Evolutionary conservation across 305 asterid genomes (phyloP).

Genomic region (Solanum hybrid): DNA sequence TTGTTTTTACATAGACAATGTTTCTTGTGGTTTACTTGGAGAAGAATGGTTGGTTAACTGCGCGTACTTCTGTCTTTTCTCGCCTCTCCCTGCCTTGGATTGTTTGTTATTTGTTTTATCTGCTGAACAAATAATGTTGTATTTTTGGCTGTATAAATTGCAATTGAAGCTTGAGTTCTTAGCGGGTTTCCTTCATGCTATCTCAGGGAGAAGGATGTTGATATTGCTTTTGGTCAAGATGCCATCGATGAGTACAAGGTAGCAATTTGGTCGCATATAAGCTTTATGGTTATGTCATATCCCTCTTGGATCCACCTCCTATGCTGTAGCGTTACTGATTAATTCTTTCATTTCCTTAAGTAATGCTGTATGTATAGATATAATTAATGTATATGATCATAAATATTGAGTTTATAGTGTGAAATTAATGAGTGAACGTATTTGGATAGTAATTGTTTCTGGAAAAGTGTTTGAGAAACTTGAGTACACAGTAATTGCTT

Average conservation of each 20-base stretch:
- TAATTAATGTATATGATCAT: neutral
- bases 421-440: neutral
- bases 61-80: neutral
- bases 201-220: conserved; percentile 84
- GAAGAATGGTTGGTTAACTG: neutral
- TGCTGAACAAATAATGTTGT: neutral
- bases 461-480: neutral
- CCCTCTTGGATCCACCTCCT: conserved; percentile 13
- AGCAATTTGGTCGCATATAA: conserved; percentile 15
- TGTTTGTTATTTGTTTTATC: neutral
- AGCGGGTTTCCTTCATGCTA: conserved; percentile 14
- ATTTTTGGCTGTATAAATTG: conserved; percentile 3
- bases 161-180: conserved; percentile 11
- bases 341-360: neutral
- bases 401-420: neutral
- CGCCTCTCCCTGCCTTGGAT: neutral
- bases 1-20: neutral
- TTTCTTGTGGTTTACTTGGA: neutral
- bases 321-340: neutral
- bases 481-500: neutral
- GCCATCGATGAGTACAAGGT: conserved; percentile 98
- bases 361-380: neutral
- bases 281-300: conserved; percentile 8
- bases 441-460: neutral
- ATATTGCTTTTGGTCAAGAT: conserved; percentile 91